Conservation (phyloP, 2,329 filamentous ascomycete species). For the Colletotrichum eleusines region DNA sequence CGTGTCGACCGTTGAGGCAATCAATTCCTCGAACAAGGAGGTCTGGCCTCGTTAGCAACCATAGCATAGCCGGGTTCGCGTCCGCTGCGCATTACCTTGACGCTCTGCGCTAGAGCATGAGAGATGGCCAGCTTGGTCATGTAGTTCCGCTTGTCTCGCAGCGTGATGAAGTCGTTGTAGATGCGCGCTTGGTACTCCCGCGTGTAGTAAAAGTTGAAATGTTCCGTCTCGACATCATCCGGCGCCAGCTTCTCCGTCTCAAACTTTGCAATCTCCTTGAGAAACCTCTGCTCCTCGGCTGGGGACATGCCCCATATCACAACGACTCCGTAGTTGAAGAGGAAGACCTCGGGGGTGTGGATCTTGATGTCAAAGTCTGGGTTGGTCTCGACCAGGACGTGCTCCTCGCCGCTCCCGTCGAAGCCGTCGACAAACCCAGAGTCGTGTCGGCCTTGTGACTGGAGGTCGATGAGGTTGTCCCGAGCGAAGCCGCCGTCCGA, state of each 20-base stretch:
- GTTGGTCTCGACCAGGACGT: constrained; percentile 57
- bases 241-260: constrained; percentile 89
- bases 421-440: constrained; percentile 50
- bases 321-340: constrained; percentile 97
- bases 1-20: constrained; percentile 91
- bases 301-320: constrained; percentile 98
- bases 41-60: constrained; percentile 65
- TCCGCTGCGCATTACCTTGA: constrained; percentile 72
- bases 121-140: constrained; percentile 98
- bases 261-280: constrained; percentile 95
- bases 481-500: constrained; percentile 66
- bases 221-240: constrained; percentile 93
- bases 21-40: constrained; percentile 94
- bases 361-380: constrained; percentile 88
- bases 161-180: constrained; percentile 98
- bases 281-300: constrained; percentile 88
- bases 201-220: constrained; percentile 99
- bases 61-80: neutral
- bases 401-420: constrained; percentile 45
- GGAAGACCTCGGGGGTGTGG: constrained; percentile 92
- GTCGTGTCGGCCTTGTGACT: constrained; percentile 53
- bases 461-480: constrained; percentile 74
- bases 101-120: constrained; percentile 93
- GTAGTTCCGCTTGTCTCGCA: constrained; percentile 94
- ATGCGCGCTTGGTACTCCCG: constrained; percentile 97